Evolutionary conservation across 2,329 filamentous ascomycete species (phyloP).

Genomic region (Xylaria sp.): DNA sequence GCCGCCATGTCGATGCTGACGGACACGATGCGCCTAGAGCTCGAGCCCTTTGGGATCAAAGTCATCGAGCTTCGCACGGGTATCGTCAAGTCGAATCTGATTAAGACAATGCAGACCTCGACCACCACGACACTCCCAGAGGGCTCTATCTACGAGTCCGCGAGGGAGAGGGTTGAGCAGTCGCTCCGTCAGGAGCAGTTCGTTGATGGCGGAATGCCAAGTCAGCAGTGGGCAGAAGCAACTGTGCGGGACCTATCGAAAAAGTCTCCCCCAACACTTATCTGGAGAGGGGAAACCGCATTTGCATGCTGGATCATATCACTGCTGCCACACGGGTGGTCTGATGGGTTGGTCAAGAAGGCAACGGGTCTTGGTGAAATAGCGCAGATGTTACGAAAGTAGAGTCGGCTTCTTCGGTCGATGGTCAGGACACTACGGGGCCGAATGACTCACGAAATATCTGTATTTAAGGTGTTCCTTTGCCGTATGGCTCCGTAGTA

Average conservation of each 20-base stretch:
- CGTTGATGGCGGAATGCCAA: slow-evolving; percentile 4
- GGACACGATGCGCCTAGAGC: slow-evolving; percentile 57
- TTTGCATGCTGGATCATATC: slow-evolving; percentile 8
- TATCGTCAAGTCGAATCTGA: slow-evolving; percentile 35
- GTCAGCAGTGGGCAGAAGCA: slow-evolving; percentile 11
- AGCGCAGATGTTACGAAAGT: slow-evolving; percentile 16
- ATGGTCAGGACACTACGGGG: neutral
- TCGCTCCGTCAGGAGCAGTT: slow-evolving; percentile 20
- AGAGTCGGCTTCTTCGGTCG: neutral
- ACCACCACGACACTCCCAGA: slow-evolving; percentile 38
- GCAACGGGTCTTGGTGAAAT: slow-evolving; percentile 1
- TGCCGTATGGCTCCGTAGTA: neutral
- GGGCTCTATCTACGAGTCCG: slow-evolving; percentile 38
- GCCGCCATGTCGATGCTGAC: slow-evolving; percentile 58
- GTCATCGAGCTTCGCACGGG: slow-evolving; percentile 55
- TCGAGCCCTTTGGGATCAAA: slow-evolving; percentile 58
- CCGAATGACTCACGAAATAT: neutral
- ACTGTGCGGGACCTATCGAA: slow-evolving; percentile 6
- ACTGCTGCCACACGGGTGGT: slow-evolving; percentile 5
- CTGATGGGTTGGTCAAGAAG: slow-evolving; percentile 6
- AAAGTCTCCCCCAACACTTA: neutral
- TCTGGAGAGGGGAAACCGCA: slow-evolving; percentile 4
- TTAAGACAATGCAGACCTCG: slow-evolving; percentile 39
- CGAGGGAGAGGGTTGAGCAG: slow-evolving; percentile 5
- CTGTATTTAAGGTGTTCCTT: neutral